Evolutionary conservation across 2,329 filamentous ascomycete genomes (phyloP), one percentile per base, ranked within the genome.

Genomic region (Phyllosticta citriasiana): DNA sequence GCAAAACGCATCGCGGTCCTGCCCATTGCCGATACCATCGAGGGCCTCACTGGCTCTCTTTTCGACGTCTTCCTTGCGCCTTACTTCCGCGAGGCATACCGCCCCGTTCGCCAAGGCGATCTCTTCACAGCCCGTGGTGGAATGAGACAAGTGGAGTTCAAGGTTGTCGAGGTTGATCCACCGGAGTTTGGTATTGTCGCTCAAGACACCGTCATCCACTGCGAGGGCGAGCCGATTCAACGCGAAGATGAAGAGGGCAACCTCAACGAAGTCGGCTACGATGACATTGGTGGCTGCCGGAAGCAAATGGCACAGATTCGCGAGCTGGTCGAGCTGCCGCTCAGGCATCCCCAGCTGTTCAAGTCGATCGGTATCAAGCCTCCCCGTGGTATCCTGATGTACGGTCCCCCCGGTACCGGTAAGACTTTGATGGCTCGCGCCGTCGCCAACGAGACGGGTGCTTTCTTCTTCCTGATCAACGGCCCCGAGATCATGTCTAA

Each of bases 321-420:
- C 74, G 94, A 99, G 77, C 87, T 99, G 83, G 94, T 99, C 66
- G 94, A 99, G 83, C 82, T 99, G 68, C 94, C 94, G 64, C 84
- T 99, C 64, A 88, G 94, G 72, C 94, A 99, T 78, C 94, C 94
- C 64, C 94, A 97, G 77, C 88, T 99, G 57, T 99, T 99, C 88
- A 99, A 97, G 84, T 97, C 93, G 51, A 97, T 99, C 73, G 94
- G 94, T 85, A 97, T 99, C 81, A 99, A 99, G 85, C 94, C 94
- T 61, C 94, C 94, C 54, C 91, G 94, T 72, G 94, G 94, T 86
- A 96, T 97, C 72, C 84, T 99, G 73, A 91, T 99, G 79, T 82
- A 77, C 76, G 94, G 94, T 66, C 94, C 94, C 71, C 94, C 94
- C 10, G 94, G 94, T 89, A 97, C 94, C 66, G 94, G 94, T 88